phyloP scores from a whole-genome alignment of 2,329 filamentous ascomycete genomes.

The Ophiocordyceps unilateralis region DNA sequence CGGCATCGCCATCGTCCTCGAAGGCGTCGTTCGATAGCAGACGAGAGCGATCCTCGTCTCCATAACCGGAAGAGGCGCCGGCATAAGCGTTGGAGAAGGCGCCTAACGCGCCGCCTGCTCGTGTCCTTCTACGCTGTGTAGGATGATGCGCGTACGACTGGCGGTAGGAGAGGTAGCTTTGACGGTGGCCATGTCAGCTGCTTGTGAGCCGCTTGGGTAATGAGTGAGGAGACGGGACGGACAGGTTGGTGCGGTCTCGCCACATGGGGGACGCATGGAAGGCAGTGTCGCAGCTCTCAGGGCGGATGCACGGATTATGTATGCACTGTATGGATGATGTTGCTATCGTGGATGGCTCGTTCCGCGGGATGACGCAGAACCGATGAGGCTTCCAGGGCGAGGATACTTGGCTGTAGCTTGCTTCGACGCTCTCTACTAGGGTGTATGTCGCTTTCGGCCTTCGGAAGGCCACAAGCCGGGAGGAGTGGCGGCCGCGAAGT shows the following conservation, averaged over 20 bases:
- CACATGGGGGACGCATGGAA: constrained; percentile 59
- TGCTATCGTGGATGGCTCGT: no score
- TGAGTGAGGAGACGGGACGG: constrained; percentile 19
- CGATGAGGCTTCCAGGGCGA: no score
- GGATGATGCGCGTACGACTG: constrained; percentile 97
- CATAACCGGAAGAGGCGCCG: constrained; percentile 20
- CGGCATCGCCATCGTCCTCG: constrained; percentile 74
- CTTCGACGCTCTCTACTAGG: no score
- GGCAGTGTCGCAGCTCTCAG: constrained; percentile 5
- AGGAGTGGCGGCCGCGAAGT: no score
- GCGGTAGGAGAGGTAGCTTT: constrained; percentile 92
- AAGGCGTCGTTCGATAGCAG: constrained; percentile 69
- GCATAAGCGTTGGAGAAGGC: constrained; percentile 43
- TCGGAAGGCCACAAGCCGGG: no score
- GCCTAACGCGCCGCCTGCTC: constrained; percentile 26
- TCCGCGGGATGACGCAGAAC: no score
- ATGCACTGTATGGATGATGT: neutral
- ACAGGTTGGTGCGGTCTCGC: constrained; percentile 99
- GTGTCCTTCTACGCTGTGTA: constrained; percentile 60
- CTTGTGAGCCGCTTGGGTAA: neutral
- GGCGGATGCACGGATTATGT: neutral
- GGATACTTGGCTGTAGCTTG: no score
- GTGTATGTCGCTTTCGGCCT: no score
- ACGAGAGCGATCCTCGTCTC: constrained; percentile 46
- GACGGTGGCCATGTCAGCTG: constrained; percentile 2